Conservation (phyloP, 1,284 basidiomycete genomes). For the Ceratobasidium sp. region DNA sequence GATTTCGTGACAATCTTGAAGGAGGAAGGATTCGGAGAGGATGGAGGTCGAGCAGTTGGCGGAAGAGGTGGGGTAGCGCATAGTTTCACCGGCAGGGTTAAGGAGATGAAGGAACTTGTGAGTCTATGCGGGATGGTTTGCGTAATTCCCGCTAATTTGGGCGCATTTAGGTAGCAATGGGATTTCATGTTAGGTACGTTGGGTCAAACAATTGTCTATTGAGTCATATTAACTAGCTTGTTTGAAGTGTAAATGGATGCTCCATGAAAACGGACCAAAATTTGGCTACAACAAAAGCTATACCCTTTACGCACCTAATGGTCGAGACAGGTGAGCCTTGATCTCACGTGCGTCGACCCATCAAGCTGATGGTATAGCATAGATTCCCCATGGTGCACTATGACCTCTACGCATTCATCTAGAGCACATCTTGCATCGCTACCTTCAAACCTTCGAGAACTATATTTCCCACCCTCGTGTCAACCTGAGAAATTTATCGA, state of each 20-base stretch:
- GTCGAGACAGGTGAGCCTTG: constrained; percentile 31
- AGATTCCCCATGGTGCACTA: constrained; percentile 90
- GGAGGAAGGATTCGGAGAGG: constrained; percentile 74
- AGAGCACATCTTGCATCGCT: constrained; percentile 69
- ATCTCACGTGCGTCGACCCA: constrained; percentile 28
- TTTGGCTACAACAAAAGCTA: constrained; percentile 72
- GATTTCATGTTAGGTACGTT: constrained; percentile 72
- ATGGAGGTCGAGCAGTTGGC: constrained; percentile 70
- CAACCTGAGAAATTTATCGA: constrained; percentile 78
- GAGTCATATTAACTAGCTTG: background rate
- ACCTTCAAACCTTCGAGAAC: constrained; percentile 63
- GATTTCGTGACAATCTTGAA: constrained; percentile 80
- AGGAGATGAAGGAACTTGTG: constrained; percentile 80
- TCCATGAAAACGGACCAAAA: constrained; percentile 86
- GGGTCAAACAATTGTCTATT: background rate
- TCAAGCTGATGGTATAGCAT: constrained; percentile 49
- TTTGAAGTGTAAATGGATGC: constrained; percentile 80
- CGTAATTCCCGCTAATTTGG: constrained; percentile 30
- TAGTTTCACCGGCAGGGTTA: constrained; percentile 82
- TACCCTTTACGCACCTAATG: constrained; percentile 42
- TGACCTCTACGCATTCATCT: constrained; percentile 84
- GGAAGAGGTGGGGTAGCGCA: constrained; percentile 85
- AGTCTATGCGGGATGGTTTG: constrained; percentile 56
- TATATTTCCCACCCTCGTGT: constrained; percentile 70
- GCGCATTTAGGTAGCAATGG: constrained; percentile 71